phyloP scores from a whole-genome alignment of 1,139 yeast genomes.

The Dujonia santamariae region DNA sequence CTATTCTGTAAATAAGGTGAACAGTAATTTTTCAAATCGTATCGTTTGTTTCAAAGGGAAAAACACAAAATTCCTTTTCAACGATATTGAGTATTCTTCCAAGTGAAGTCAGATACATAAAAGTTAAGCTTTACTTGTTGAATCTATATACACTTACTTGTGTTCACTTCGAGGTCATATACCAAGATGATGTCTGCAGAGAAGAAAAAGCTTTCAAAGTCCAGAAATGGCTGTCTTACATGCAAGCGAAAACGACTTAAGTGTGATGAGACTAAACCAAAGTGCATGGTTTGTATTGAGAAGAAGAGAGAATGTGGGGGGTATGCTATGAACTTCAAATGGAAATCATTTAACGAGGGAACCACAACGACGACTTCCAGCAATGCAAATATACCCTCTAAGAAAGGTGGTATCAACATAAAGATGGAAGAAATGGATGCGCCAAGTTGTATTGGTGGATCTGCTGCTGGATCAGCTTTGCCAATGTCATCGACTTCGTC shows the following conservation, averaged over 20 bases:
- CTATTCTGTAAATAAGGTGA: no score
- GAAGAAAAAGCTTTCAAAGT: conserved; percentile 22
- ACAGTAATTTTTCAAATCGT: no score
- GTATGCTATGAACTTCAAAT: conserved; percentile 59
- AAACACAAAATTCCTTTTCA: no score
- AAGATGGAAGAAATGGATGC: background rate
- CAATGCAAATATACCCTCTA: background rate
- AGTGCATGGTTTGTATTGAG: conserved; percentile 43
- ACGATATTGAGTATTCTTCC: no score
- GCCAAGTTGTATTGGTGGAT: background rate
- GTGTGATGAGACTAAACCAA: conserved; percentile 58
- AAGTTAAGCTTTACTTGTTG: no score
- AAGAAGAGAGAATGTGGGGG: conserved; percentile 56
- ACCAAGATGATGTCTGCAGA: conserved; percentile 4
- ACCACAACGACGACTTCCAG: no score
- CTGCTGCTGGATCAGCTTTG: conserved; percentile 2
- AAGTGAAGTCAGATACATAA: no score
- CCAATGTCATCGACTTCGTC: background rate
- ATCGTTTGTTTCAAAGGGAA: no score
- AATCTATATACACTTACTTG: no score
- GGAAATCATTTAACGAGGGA: conserved; percentile 51
- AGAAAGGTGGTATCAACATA: background rate
- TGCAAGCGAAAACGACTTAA: conserved; percentile 56
- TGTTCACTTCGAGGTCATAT: no score
- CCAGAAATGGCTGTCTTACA: conserved; percentile 51